phyloP scores from a whole-genome alignment of 2,329 filamentous ascomycete species.

The Sporothrix brasiliensis region DNA sequence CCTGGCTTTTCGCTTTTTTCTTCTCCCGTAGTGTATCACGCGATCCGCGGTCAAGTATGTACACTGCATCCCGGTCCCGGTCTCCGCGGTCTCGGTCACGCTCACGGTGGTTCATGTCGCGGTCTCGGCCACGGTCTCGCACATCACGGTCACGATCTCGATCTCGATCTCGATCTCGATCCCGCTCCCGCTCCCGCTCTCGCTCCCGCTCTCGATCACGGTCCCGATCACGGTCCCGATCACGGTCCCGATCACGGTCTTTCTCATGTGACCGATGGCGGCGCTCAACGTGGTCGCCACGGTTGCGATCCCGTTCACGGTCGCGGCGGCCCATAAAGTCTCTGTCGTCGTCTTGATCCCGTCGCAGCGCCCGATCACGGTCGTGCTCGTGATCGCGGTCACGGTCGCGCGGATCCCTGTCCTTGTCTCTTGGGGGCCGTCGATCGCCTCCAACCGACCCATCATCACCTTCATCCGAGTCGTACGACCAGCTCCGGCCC shows the following conservation, averaged over 20 bases:
- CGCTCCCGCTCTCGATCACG: too few relatives aligned
- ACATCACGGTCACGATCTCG: constrained; percentile 16
- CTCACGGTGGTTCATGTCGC: background rate
- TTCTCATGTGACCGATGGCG: constrained; percentile 15
- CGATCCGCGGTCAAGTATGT: constrained; percentile 35
- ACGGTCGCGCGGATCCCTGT: constrained; percentile 38
- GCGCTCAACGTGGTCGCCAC: too few relatives aligned
- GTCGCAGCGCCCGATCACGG: constrained; percentile 31
- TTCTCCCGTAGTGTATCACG: constrained; percentile 43
- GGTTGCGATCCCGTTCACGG: constrained; percentile 38
- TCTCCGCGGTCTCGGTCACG: constrained; percentile 40
- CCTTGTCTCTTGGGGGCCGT: constrained; percentile 33
- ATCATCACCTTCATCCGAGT: constrained; percentile 39
- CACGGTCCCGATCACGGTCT: constrained; percentile 31
- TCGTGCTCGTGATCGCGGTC: constrained; percentile 20
- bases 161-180: constrained; percentile 39
- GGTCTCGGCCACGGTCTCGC: constrained; percentile 14
- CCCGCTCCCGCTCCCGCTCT: constrained; percentile 29
- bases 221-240: constrained; percentile 40
- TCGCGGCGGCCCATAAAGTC: constrained; percentile 40
- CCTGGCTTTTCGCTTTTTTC: constrained; percentile 37
- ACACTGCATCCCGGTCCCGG: constrained; percentile 32
- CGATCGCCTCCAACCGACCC: constrained; percentile 9
- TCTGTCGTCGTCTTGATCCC: constrained; percentile 27
- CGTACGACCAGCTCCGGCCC: constrained; percentile 49